phyloP scores from a whole-genome alignment of 83 land plant genomes.

The Picea engelmannii region DNA sequence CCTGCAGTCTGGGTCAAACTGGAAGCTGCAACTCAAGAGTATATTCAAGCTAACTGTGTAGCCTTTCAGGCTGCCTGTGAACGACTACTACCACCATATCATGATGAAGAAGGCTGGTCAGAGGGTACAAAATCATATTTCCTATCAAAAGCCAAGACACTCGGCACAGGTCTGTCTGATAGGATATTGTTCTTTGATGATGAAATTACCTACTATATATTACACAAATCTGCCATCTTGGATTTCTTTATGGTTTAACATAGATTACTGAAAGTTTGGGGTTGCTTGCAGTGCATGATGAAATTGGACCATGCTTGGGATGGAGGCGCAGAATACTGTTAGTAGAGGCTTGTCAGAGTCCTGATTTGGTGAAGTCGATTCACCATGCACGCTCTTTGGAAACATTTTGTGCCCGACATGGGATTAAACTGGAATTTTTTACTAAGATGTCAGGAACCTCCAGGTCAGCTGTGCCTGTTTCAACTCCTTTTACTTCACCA shows the following conservation, averaged over 20 bases:
- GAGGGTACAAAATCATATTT: constrained; percentile 47
- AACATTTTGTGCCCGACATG: constrained; percentile 72
- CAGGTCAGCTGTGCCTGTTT: constrained; percentile 38
- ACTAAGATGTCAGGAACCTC: constrained; percentile 28
- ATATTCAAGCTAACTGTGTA: constrained; percentile 56
- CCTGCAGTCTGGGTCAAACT: constrained; percentile 86
- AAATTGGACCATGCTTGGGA: constrained; percentile 70
- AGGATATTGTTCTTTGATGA: background rate
- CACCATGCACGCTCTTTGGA: constrained; percentile 83
- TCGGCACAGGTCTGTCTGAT: constrained; percentile 33
- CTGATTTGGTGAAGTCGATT: constrained; percentile 61
- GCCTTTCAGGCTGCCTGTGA: constrained; percentile 79
- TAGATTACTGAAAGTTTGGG: background rate
- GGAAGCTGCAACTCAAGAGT: constrained; percentile 93
- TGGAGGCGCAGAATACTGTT: constrained; percentile 89
- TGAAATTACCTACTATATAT: background rate
- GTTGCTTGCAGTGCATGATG: constrained; percentile 34
- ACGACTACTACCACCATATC: constrained; percentile 48
- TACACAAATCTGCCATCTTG: constrained; percentile 4
- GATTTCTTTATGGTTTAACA: background rate
- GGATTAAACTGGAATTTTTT: constrained; percentile 56
- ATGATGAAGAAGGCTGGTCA: constrained; percentile 71
- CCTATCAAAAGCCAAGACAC: constrained; percentile 25
- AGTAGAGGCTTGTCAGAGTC: constrained; percentile 70
- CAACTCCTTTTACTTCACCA: constrained; percentile 89